Conservation (phyloP, 768 basidiomycete genomes). For the Kockovaella imperatae region DNA sequence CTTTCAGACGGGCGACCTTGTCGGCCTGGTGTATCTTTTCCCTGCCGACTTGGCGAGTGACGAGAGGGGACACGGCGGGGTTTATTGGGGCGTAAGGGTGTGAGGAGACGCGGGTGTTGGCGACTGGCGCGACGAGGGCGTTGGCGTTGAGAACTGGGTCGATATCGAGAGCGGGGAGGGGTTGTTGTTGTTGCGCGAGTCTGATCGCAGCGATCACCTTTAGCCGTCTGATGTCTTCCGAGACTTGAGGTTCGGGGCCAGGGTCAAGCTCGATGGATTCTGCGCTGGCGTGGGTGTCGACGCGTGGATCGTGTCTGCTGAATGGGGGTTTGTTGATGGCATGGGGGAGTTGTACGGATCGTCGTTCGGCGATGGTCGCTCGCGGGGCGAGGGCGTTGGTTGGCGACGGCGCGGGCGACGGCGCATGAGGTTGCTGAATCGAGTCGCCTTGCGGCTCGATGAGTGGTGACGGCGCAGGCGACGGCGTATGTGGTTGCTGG, state of each 20-base stretch:
- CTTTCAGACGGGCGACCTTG: constrained; percentile 9
- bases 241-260: constrained; percentile 22
- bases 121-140: not conserved
- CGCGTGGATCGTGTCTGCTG: constrained; percentile 7
- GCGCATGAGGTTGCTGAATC: not conserved
- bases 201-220: constrained; percentile 19
- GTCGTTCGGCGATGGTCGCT: constrained; percentile 31
- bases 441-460: not conserved
- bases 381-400: not conserved
- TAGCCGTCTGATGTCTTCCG: constrained; percentile 9
- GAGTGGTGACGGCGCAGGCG: not conserved
- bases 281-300: constrained; percentile 23
- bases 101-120: not conserved
- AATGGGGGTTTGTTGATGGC: constrained; percentile 24
- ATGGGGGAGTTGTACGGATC: constrained; percentile 21
- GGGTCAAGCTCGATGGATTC: constrained; percentile 20
- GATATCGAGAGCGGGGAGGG: not conserved
- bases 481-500: not conserved
- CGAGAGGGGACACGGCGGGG: not conserved
- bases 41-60: constrained; percentile 5
- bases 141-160: not conserved
- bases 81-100: not conserved
- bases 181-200: constrained; percentile 11
- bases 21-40: constrained; percentile 6
- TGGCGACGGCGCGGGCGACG: not conserved